Evolutionary conservation across 441 rosid genomes (phyloP).

Genomic region (Biscutella auriculata): DNA sequence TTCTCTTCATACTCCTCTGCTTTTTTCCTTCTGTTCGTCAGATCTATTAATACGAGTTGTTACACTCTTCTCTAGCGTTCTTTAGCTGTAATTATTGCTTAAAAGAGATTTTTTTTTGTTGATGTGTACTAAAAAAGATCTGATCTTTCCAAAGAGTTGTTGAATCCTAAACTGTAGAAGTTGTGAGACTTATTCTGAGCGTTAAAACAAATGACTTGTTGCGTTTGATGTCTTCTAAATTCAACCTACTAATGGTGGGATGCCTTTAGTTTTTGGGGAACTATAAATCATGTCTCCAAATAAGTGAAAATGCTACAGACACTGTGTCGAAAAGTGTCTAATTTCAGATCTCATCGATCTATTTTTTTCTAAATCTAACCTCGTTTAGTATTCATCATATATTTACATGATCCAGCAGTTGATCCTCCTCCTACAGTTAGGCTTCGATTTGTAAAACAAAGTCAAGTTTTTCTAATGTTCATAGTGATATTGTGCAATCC

Average conservation of each 20-base stretch:
- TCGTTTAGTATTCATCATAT: background rate
- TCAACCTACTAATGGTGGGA: slow-evolving; percentile 20
- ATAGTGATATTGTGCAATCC: background rate
- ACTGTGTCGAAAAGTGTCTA: slow-evolving; percentile 4
- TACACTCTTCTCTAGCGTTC: too few relatives aligned
- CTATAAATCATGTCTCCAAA: background rate
- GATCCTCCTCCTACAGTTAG: background rate
- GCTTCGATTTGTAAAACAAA: background rate
- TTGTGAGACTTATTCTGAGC: background rate
- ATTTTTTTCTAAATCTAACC: background rate
- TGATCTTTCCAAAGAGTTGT: too few relatives aligned
- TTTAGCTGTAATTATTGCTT: too few relatives aligned
- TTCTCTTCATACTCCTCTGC: too few relatives aligned
- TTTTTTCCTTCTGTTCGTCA: too few relatives aligned
- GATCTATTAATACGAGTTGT: too few relatives aligned
- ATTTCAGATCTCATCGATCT: slow-evolving; percentile 14
- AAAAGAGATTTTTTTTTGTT: too few relatives aligned
- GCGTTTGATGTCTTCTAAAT: slow-evolving; percentile 10
- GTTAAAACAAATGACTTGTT: slow-evolving; percentile 19
- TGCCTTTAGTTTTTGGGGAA: slow-evolving; percentile 20
- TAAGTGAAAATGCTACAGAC: slow-evolving; percentile 2
- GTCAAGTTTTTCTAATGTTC: background rate
- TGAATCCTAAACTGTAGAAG: background rate
- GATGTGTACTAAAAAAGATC: too few relatives aligned
- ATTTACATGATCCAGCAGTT: background rate